A percentile compares a stretch with the other conserved stretches of the same genome.
These are phyloP conservation scores for Neurospora tetrasperma DNA, from an alignment of 495 filamentous ascomycete genomes.

Conservation along the genomic window DNA sequence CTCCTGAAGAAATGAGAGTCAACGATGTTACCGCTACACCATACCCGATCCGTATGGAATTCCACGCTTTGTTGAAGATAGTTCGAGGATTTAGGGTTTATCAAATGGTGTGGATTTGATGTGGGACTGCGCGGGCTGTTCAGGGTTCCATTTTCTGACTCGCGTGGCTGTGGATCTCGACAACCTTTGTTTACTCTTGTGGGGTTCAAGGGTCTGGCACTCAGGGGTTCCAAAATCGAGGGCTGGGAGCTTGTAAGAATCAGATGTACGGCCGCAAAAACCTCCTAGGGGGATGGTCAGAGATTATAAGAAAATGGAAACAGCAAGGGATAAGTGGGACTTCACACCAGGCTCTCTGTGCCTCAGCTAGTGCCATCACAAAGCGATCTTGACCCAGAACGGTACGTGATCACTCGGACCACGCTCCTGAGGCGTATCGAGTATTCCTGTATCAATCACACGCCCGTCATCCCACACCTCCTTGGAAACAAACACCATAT, in stretches of 20 bases:
- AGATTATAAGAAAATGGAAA: neutral
- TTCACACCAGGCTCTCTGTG: neutral
- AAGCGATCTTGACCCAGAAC: constrained; percentile 17
- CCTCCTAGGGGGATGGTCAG: neutral
- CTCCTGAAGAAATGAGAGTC: no score
- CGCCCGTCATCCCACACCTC: constrained; percentile 8
- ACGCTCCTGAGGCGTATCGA: constrained; percentile 24
- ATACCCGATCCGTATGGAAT: neutral
- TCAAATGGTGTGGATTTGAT: neutral
- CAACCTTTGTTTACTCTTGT: neutral
- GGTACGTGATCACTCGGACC: constrained; percentile 30
- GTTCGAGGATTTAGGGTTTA: neutral
- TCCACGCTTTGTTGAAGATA: neutral
- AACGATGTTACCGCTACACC: no score
- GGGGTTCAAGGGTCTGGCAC: neutral
- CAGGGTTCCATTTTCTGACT: neutral
- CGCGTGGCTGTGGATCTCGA: neutral
- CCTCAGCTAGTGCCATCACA: neutral
- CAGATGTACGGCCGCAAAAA: neutral
- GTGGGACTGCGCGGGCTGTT: neutral
- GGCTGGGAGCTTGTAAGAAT: neutral
- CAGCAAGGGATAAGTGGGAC: neutral
- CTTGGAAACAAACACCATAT: constrained; percentile 23
- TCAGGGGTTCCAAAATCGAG: neutral
- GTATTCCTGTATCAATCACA: constrained; percentile 21